Evolutionary conservation across 2,329 filamentous ascomycete species (phyloP), one percentile per base, ranked within the genome.

Genomic region (Fusarium sp.): DNA sequence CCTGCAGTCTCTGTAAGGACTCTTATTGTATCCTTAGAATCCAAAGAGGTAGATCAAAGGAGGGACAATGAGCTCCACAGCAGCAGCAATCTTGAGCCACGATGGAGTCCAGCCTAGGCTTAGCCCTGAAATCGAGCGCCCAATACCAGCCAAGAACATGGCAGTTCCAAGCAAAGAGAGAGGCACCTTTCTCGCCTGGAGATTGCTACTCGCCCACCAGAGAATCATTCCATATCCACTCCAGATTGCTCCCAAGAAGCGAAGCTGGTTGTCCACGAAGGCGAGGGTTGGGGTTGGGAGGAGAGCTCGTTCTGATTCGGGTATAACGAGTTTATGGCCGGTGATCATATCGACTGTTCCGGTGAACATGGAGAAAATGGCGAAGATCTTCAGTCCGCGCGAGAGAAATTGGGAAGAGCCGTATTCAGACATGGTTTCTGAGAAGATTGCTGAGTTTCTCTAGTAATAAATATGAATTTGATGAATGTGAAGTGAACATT

Each of bases 161-260:
- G 20, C n/a, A 17, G 6, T 42, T 9, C 65, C 65, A 3, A 68
- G 47, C 2, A 68, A 12, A 2, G 53, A 36, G 10, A 68, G n/a
- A 1, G 65, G 63, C 6, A 12, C 0, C 8, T 47, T 48, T 38
- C 65, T 68, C 0, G 24, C 4, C 3, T 47, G 41, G 2, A 39
- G 28, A 5, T 68, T 48, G 5, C n/a, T 54, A 3, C 45, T 62
- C 0, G 38, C 36, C 65, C 65, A 68, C 65, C 65, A 68, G 4
- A 68, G 3, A 0, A 47, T 26, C 24, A 41, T 36, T 8, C 65
- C 65, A 17, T 68, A 68, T 68, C 65, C 65, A 13, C 45, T 36
- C 65, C 65, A 68, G 2, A 12, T 42, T 5, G 63, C 35, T 32
- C 63, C 65, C 5, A 68, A 20, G 12, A 68, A 68, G 10, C 65